Base-by-base conservation (phyloP, 352 stramenopile species). In the Globisporangium alternatum region DNA sequence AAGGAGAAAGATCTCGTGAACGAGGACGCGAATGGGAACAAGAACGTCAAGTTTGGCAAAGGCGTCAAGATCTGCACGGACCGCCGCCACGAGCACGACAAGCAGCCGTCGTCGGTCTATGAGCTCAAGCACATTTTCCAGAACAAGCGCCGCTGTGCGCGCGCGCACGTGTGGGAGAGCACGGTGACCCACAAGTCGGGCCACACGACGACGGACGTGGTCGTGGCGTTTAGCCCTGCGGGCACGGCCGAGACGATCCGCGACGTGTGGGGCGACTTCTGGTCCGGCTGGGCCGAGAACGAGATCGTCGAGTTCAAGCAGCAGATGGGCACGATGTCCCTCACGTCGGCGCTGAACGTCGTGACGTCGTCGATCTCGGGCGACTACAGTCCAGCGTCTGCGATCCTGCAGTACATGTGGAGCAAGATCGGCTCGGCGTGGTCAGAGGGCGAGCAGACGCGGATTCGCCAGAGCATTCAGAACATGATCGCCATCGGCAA, bases 1-100 rank as follows among this genome's bases (percentile, higher is more conserved):
- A 95, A 93, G 59, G 84, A 92, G 47, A 89, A 84, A 31, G 86
- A 95, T 19, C 55, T 91, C n/a, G 77, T 95, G 45, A 95, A 93
- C 59, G 84, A 90, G 70, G 86, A 95, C 63, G 86, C 86, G 1
- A 68, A 91, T 3, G 86, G 86, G 54, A 93, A 93, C 77, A 95
- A 93, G 70, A 93, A 93, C 62, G 83, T 93, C 44, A 82, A 87
- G 68, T 95, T 93, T 58, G 86, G 86, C 35, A 71, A 74, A 15
- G 86, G 86, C 39, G 80, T 95, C 35, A 86, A 86, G 60, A 93
- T 93, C 55, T 77, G 82, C 52, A 80, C 80, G 13, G 84, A 93
- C 64, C 77, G 82, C 0, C 76, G 80, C 21, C 31, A 43, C 19
- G 72, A 47, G 15, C 21, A 21, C 41, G 41, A 47, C 3, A 47